These are phyloP conservation scores for Termitomyces bulborhizus DNA, from an alignment of 768 basidiomycete genomes.

Conservation along the genomic window DNA sequence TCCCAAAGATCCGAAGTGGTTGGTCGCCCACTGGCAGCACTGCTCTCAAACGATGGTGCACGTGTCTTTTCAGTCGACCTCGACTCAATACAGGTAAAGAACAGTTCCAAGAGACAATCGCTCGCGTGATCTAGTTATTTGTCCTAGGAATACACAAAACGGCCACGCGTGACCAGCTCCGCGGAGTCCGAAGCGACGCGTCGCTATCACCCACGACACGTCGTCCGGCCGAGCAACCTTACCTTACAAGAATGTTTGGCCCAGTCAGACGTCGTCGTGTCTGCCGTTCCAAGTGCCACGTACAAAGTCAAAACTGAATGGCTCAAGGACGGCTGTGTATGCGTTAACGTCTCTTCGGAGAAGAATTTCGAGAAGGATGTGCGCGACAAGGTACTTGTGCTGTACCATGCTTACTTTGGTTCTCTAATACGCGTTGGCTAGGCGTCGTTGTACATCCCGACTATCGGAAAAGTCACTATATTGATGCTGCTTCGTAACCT, in stretches of 20 bases:
- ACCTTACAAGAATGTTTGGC: slow-evolving; percentile 77
- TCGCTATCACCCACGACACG: slow-evolving; percentile 79
- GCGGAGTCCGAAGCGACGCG: slow-evolving; percentile 29
- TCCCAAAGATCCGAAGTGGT: slow-evolving; percentile 84
- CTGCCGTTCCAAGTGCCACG: slow-evolving; percentile 77
- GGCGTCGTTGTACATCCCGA: slow-evolving; percentile 93
- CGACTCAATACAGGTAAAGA: slow-evolving; percentile 78
- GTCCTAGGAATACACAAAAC: slow-evolving; percentile 82
- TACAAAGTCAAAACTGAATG: slow-evolving; percentile 89
- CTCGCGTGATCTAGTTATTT: not conserved
- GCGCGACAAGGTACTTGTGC: slow-evolving; percentile 65
- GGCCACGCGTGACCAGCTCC: slow-evolving; percentile 46
- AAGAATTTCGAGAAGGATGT: slow-evolving; percentile 97
- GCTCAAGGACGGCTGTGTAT: slow-evolving; percentile 92
- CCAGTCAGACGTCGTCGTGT: slow-evolving; percentile 88
- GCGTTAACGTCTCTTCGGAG: slow-evolving; percentile 88
- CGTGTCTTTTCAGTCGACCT: slow-evolving; percentile 94
- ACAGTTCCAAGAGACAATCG: not conserved
- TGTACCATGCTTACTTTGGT: not conserved
- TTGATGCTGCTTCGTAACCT: slow-evolving; percentile 95
- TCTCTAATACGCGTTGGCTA: slow-evolving; percentile 19
- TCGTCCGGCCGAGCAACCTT: slow-evolving; percentile 62
- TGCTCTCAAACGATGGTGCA: slow-evolving; percentile 95
- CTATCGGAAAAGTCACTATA: slow-evolving; percentile 97
- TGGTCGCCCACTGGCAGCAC: slow-evolving; percentile 91